These are phyloP conservation scores for Candolleomyces efflorescens DNA, from an alignment of 768 basidiomycete genomes.

Conservation along the genomic window DNA sequence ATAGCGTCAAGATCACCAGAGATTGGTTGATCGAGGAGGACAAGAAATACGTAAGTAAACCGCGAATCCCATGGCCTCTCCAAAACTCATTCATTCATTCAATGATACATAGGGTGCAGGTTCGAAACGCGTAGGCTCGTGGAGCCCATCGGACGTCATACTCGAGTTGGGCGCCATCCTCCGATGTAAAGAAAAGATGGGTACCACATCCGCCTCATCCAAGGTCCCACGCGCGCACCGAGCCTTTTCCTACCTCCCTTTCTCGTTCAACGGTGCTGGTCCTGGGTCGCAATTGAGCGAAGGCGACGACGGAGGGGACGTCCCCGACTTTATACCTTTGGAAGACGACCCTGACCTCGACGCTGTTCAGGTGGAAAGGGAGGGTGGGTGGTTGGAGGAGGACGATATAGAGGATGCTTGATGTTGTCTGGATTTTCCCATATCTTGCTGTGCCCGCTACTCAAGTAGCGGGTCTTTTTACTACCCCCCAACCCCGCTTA, in stretches of 20 bases:
- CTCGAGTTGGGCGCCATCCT: conserved; percentile 58
- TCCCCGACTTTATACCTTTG: conserved; percentile 7
- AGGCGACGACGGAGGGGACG: conserved; percentile 21
- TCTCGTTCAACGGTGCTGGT: neutral
- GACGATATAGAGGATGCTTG: conserved; percentile 61
- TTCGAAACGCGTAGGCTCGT: conserved; percentile 34
- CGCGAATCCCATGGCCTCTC: too few species aligned
- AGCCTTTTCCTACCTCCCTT: neutral
- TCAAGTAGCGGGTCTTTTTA: neutral
- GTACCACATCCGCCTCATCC: neutral
- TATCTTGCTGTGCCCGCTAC: too few species aligned
- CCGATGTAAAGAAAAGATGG: conserved; percentile 36
- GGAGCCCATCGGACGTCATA: conserved; percentile 48
- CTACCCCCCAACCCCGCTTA: too few species aligned
- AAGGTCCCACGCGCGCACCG: conserved; percentile 13
- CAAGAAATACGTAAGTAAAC: conserved; percentile 11
- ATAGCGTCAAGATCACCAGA: conserved; percentile 50
- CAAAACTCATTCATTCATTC: neutral
- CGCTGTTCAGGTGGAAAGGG: conserved; percentile 23
- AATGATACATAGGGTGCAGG: conserved; percentile 13
- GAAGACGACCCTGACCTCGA: conserved; percentile 16
- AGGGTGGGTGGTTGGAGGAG: conserved; percentile 49
- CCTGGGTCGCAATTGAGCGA: conserved; percentile 28
- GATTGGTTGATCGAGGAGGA: conserved; percentile 50
- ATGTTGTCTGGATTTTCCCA: too few species aligned